Evolutionary conservation across 768 basidiomycete species (phyloP).

Genomic region (Rickenella mellea): DNA sequence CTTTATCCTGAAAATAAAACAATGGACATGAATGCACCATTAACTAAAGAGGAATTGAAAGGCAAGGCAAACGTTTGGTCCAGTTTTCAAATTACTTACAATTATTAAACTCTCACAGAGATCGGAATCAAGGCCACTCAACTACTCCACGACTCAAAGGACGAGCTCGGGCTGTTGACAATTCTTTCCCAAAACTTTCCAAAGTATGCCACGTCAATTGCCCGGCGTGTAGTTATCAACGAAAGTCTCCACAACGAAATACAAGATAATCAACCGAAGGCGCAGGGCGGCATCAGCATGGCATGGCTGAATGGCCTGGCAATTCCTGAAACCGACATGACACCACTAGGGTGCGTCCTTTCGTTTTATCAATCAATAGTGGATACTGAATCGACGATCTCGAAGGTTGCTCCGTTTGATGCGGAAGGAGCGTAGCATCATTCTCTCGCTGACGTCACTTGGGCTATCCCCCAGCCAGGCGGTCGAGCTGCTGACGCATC

Average conservation of each 20-base stretch:
- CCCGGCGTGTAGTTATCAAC: slow-evolving; percentile 55
- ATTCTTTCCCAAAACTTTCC: slow-evolving; percentile 85
- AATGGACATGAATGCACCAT: slow-evolving; percentile 33
- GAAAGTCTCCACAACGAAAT: slow-evolving; percentile 46
- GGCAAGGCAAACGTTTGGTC: slow-evolving; percentile 13
- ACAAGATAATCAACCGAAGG: slow-evolving; percentile 42
- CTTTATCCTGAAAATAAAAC: slow-evolving; percentile 18
- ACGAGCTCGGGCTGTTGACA: slow-evolving; percentile 47
- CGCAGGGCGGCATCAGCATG: slow-evolving; percentile 41
- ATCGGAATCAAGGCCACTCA: slow-evolving; percentile 71
- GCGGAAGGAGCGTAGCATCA: slow-evolving; percentile 57
- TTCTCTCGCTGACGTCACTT: slow-evolving; percentile 48
- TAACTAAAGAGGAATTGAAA: slow-evolving; percentile 43
- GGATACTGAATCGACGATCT: neutral
- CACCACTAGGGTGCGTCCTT: slow-evolving; percentile 48
- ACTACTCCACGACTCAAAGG: slow-evolving; percentile 53
- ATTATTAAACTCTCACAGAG: slow-evolving; percentile 21
- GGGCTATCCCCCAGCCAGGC: slow-evolving; percentile 60
- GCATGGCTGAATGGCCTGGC: slow-evolving; percentile 78
- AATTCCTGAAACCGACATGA: slow-evolving; percentile 53
- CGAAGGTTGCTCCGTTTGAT: slow-evolving; percentile 57
- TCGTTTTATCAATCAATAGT: neutral
- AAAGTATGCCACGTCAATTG: slow-evolving; percentile 65
- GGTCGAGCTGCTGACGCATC: slow-evolving; percentile 64
- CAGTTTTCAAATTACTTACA: neutral